These are phyloP conservation scores for Tetrahymena thermophila DNA, from an alignment of 73 alveolate genomes.

Conservation along the genomic window DNA sequence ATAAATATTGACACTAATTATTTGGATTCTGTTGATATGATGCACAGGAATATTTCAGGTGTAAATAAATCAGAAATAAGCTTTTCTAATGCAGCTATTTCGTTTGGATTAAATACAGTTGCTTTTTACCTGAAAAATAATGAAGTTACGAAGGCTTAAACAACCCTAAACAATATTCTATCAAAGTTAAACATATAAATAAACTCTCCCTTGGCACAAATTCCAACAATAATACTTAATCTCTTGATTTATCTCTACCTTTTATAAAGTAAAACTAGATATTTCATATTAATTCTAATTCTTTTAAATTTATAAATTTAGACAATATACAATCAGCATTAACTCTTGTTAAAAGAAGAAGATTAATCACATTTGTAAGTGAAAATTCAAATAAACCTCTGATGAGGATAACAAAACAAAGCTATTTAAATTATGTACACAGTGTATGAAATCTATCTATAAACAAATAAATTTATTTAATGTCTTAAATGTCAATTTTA, in stretches of 20 bases:
- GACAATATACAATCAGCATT: neutral
- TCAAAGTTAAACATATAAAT: neutral
- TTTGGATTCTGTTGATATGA: neutral
- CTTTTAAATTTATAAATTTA: neutral
- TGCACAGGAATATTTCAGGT: neutral
- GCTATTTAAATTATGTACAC: neutral
- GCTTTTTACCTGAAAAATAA: neutral
- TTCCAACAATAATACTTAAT: neutral
- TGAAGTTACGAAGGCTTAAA: neutral
- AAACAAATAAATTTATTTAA: neutral
- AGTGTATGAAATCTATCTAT: neutral
- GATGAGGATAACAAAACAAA: neutral
- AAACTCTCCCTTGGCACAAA: neutral
- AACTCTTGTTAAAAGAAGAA: neutral
- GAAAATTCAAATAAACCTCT: neutral
- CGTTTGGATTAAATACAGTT: neutral
- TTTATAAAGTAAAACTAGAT: neutral
- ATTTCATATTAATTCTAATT: neutral
- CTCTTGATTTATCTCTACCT: neutral
- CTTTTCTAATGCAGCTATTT: neutral
- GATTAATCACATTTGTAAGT: neutral
- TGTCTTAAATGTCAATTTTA: neutral
- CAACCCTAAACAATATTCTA: neutral
- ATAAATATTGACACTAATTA: neutral
- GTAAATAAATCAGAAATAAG: neutral